Evolutionary conservation across 2,329 filamentous ascomycete genomes (phyloP).

Genomic region (Monosporascus sp.): DNA sequence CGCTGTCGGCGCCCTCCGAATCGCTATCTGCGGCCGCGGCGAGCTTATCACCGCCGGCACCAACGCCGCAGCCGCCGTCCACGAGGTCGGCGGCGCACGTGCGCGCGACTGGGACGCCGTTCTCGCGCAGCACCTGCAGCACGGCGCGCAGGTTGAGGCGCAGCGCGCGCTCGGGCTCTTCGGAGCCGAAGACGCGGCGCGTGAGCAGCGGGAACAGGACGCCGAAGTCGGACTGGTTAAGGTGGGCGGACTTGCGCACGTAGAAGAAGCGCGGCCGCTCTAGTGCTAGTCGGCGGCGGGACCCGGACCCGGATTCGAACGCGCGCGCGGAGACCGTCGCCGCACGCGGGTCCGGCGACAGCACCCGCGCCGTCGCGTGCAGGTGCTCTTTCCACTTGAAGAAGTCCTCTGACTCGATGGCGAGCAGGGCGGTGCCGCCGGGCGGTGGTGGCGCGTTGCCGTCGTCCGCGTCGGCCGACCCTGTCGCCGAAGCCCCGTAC

Average conservation of each 20-base stretch:
- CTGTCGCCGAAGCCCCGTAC: conserved; percentile 48
- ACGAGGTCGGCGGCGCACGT: conserved; percentile 46
- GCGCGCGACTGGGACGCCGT: conserved; percentile 41
- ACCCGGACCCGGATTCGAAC: conserved; percentile 24
- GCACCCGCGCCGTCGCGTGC: conserved; percentile 58
- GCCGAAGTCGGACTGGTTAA: conserved; percentile 80
- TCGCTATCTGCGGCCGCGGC: conserved; percentile 9
- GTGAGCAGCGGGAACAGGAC: conserved; percentile 71
- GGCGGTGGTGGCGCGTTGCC: conserved; percentile 20
- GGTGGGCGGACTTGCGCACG: conserved; percentile 66
- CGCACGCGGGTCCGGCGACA: conserved; percentile 52
- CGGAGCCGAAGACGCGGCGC: conserved; percentile 50
- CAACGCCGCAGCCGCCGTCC: conserved; percentile 35
- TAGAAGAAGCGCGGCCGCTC: conserved; percentile 64
- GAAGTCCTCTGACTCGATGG: conserved; percentile 71
- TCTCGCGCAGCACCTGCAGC: conserved; percentile 49
- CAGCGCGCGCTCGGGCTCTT: conserved; percentile 53
- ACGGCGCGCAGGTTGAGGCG: conserved; percentile 54
- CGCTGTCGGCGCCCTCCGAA: conserved; percentile 24
- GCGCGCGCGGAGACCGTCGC: conserved; percentile 34
- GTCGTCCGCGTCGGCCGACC: conserved; percentile 8
- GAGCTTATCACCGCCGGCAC: conserved; percentile 24
- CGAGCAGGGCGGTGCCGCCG: conserved; percentile 56
- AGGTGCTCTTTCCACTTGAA: conserved; percentile 73
- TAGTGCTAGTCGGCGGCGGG: conserved; percentile 2